Evolutionary conservation across 257 asterid genomes (phyloP), one percentile per base, ranked within the genome.

Genomic region (Capsicum pubescens): DNA sequence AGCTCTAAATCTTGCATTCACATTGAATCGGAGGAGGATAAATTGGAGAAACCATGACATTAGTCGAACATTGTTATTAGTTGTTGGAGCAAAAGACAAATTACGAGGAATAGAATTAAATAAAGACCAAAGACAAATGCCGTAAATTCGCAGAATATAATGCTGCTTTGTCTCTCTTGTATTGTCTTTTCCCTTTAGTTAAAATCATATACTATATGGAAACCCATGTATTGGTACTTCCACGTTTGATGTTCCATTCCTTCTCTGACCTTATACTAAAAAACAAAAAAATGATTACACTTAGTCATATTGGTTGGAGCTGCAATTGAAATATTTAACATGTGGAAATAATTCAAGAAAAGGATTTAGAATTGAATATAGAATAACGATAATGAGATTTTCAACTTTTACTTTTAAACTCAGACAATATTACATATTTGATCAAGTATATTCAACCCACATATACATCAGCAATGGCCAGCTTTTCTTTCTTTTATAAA

Each of bases 131-230:
- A 21, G 19, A 52, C 81, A 76, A 52, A 21, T 21, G 61, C 52
- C 46, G 61, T 76, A 21, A 76, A 76, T 76, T 76, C 81, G 63
- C 63, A 50, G 61, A 74, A 50, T 70, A 68, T 70, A 39, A 5
- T 26, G 63, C n/a, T 50, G 8, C 46, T 76, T 76, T 52, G 81
- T 76, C 48, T 52, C 46, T 52, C 14, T 52, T 13, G 44, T 3
- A 1, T 36, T 21, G 61, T 74, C 81, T 52, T 74, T 7, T 39
- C 21, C 19, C 81, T 76, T 52, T 10, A 13, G 9, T 21, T 76
- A 74, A 74, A 50, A 21, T 74, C 60, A 26, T 26, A 54, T 74
- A 74, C 52, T 12, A 21, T 50, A 21, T 74, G 81, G 59, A 72
- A 46, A 72, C 42, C 32, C 14, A 71, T 44, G 11, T 12, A 72